Base-by-base conservation (phyloP, 805 yeast genomes). In the Kregervanrija delftensis region DNA sequence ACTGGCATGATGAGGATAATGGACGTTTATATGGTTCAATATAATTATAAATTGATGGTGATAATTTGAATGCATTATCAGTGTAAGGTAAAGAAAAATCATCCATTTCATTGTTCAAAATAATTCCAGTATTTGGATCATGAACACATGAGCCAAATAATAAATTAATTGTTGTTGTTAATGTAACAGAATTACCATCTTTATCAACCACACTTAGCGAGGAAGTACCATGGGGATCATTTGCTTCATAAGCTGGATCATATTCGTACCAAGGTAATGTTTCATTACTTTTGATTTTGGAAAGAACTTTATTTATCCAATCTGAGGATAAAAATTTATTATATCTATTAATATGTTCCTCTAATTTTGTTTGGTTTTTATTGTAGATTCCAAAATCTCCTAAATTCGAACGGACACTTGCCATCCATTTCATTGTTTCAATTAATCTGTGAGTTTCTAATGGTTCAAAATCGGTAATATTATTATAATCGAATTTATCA, bases 401-500 rank as follows among this genome's bases (percentile, higher is more conserved):
- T 22, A 91, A 71, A 53, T 87, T 76, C n/a, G 90, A 79, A 50
- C 97, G 72, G 0, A 83, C 91, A 11, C 91, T 74, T 0, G 90
- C 86, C 76, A 88, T 75, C 96, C 96, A 91, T 63, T 91, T 91
- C 95, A 91, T 87, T 3, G 85, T 67, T 64, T 91, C 99, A 10
- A 88, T 67, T 8, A 88, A 58, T 44, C 86, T 71, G 56, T 86
- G 97, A 2, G 80, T 68, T 11, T 76, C 71, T 11, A 74, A 47
- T 8, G 72, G 69, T 22, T 59, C 58, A 56, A 73, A 69, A 50
- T 80, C 86, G 12, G 37, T 44, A 4, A 52, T 57, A 11, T 50
- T 51, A 37, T 62, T 67, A 1, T 43, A 45, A 8, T 57, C 58
- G 13, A 61, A 58, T 3, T 64, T 48, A 30, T 61, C 62, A 4